Conservation (phyloP, 1,284 basidiomycete species). For the Cryptococcus jaspeensis region DNA sequence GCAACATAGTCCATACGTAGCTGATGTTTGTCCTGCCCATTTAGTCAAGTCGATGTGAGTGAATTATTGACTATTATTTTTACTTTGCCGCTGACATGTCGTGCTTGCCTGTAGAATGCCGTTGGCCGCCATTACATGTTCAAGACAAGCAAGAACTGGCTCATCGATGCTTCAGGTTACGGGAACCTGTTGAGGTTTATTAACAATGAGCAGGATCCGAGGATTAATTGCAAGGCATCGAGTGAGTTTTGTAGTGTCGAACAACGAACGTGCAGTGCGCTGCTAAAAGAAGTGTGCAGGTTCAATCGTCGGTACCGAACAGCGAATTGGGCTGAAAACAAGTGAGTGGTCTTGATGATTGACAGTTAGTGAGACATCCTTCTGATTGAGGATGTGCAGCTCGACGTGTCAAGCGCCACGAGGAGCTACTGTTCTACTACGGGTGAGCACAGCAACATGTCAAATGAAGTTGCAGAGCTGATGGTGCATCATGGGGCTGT, state of each 20-base stretch:
- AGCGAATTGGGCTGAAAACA: constrained; percentile 1
- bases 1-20: not conserved
- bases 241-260: constrained; percentile 9
- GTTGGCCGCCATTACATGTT: constrained; percentile 21
- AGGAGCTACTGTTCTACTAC: constrained; percentile 23
- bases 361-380: too few relatives aligned
- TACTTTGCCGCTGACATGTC: too few relatives aligned
- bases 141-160: constrained; percentile 5
- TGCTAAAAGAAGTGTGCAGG: not conserved
- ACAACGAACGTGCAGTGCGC: not conserved
- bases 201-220: constrained; percentile 13
- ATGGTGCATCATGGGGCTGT: not conserved
- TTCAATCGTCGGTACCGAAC: constrained; percentile 3
- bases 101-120: constrained; percentile 2
- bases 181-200: constrained; percentile 20
- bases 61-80: not conserved
- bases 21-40: not conserved
- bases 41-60: constrained; percentile 13
- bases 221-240: constrained; percentile 9
- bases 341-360: constrained; percentile 2
- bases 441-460: constrained; percentile 10
- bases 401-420: constrained; percentile 11
- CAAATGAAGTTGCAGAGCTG: not conserved
- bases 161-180: constrained; percentile 17
- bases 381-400: constrained; percentile 4